Evolutionary conservation across 2,329 filamentous ascomycete genomes (phyloP), one percentile per base, ranked within the genome.

Genomic region (Leptographium flavum): DNA sequence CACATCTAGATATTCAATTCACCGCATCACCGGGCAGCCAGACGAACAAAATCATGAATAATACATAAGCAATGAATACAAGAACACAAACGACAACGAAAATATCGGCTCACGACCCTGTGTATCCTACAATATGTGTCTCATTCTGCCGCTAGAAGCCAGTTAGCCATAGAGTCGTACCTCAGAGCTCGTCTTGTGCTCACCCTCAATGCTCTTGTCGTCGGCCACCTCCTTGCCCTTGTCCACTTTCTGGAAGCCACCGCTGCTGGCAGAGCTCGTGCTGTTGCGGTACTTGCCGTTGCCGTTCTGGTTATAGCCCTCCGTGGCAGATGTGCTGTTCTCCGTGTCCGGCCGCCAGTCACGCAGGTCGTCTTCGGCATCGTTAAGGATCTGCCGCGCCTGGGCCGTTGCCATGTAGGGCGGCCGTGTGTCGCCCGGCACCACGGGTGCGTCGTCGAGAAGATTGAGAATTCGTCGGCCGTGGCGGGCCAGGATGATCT

Each of bases 401-500:
- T 82, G 77, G 13, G 73, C 67, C 9, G 66, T 68, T 47, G 80
- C 66, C 31, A 76, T 68, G 58, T 92, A 96, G 0, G 71, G 63
- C n/a, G 73, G 69, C 42, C 82, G 79, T 15, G 71, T 62, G 59
- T 95, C 87, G 40, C 92, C 92, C 1, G 90, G 90, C 1, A 94
- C 82, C 27, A 95, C 78, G 0, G 92, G 87, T 0, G 81, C 81
- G 60, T 95, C 90, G 56, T 98, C 92, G 11, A 98, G 75, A 33
- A 94, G 74, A 54, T 83, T 79, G 46, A 98, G 63, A 31, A 98
- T 74, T 37, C 87, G 80, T 45, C 87, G 83, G 19, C 87, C 90
- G 60, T 96, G 88, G 56, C 84, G 85, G 47, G 92, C 90, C 15
- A 98, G 75, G 49, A 98, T 85, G 56, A 90, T 84, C 61, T 98